A percentile compares a stretch with the other conserved stretches of the same genome.
phyloP scores from a whole-genome alignment of 2,329 filamentous ascomycete genomes.

The Pyrenochaeta sp. region DNA sequence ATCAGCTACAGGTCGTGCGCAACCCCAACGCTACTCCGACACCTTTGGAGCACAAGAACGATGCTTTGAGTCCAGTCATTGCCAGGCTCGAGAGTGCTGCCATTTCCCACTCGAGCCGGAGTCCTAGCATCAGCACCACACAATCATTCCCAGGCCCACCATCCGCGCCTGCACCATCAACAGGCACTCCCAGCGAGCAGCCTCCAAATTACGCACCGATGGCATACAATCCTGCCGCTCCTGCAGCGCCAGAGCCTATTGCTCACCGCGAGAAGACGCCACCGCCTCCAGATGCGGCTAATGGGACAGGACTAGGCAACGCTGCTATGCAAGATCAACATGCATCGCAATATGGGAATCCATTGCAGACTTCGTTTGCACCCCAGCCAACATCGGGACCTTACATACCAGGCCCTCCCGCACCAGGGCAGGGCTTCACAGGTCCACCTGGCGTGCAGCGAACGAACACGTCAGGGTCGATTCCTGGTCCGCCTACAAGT shows the following conservation, averaged over 20 bases:
- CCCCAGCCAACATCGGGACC: conserved; percentile 43
- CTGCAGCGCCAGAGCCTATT: conserved; percentile 75
- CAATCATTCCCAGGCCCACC: conserved; percentile 49
- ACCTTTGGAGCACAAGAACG: conserved; percentile 53
- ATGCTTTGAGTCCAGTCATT: conserved; percentile 72
- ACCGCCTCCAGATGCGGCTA: conserved; percentile 71
- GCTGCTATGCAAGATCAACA: conserved; percentile 51
- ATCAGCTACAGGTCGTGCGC: conserved; percentile 43
- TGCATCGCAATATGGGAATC: conserved; percentile 37
- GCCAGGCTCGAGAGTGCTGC: conserved; percentile 76
- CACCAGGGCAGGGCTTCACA: conserved; percentile 44
- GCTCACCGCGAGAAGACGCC: conserved; percentile 81
- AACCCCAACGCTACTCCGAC: conserved; percentile 49
- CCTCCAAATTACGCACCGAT: conserved; percentile 67
- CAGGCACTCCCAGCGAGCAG: conserved; percentile 37
- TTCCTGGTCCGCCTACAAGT: conserved; percentile 44
- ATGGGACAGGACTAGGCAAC: conserved; percentile 53
- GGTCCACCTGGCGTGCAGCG: conserved; percentile 42
- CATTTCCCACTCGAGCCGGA: conserved; percentile 61
- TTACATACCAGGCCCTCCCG: conserved; percentile 54
- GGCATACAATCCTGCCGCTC: conserved; percentile 81
- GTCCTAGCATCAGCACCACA: conserved; percentile 47
- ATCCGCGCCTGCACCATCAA: conserved; percentile 37
- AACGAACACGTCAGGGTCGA: conserved; percentile 42
- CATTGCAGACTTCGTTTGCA: conserved; percentile 41